Evolutionary conservation across 371 early-diverging fungal species (phyloP).

Genomic region (Mortierella sp.): DNA sequence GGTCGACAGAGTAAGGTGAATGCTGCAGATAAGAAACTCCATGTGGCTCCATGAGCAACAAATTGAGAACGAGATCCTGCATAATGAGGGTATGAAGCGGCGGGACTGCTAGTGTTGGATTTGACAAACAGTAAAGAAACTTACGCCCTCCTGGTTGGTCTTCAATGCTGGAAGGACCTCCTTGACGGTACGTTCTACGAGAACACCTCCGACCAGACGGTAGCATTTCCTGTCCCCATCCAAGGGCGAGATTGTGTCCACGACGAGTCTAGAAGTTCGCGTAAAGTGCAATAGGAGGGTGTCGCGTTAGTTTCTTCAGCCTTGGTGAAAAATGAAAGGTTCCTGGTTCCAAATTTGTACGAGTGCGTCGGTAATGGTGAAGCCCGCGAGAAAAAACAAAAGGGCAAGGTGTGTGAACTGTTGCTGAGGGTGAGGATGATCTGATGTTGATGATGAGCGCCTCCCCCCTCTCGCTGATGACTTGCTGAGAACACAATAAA

Average conservation of each 20-base stretch:
- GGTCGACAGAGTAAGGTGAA: too few species aligned
- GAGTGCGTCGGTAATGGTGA: too few species aligned
- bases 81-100: not conserved
- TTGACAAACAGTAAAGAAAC: conserved; percentile 20
- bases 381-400: too few species aligned
- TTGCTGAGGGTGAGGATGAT: not conserved
- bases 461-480: not conserved
- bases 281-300: conserved; percentile 5
- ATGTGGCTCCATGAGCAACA: too few species aligned
- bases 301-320: not conserved
- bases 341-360: not conserved
- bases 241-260: conserved; percentile 91
- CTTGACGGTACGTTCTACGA: conserved; percentile 92
- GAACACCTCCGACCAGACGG: conserved; percentile 92
- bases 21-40: too few species aligned
- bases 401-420: not conserved
- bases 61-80: not conserved
- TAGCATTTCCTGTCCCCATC: conserved; percentile 91
- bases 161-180: conserved; percentile 93
- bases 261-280: conserved; percentile 78
- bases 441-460: not conserved
- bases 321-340: too few species aligned
- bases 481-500: not conserved
- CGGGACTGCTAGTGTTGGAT: not conserved
- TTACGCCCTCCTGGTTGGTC: conserved; percentile 89